These are phyloP conservation scores for Baeospora myosura DNA, from an alignment of 1,284 basidiomycete species.

Conservation along the genomic window DNA sequence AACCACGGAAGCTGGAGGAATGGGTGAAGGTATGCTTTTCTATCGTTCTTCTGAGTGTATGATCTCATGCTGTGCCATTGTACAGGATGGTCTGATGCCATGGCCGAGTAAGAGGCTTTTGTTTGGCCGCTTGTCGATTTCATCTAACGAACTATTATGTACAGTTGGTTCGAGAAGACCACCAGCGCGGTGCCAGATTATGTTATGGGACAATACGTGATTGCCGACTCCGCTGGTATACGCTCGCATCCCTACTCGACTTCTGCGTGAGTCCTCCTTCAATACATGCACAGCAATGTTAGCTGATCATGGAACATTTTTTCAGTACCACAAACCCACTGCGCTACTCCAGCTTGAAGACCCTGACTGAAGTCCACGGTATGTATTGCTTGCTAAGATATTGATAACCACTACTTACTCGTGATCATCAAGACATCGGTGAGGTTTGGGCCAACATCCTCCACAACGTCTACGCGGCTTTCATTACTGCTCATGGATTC, in stretches of 20 bases:
- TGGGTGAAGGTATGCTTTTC: constrained; percentile 10
- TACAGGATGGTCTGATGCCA: constrained; percentile 3
- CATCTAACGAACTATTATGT: background rate
- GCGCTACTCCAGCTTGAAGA: constrained; percentile 29
- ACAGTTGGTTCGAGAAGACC: background rate
- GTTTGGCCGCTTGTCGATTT: too few species aligned
- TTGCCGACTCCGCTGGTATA: constrained; percentile 25
- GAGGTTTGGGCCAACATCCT: constrained; percentile 48
- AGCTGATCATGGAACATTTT: background rate
- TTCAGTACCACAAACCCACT: constrained; percentile 26
- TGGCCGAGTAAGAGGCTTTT: constrained; percentile 2
- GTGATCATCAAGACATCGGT: constrained; percentile 18
- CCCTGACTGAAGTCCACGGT: constrained; percentile 35
- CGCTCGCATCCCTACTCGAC: constrained; percentile 35
- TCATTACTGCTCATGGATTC: constrained; percentile 35
- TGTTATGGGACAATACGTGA: constrained; percentile 14
- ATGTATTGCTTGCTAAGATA: constrained; percentile 7
- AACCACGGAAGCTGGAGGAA: constrained; percentile 9
- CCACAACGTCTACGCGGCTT: constrained; percentile 41
- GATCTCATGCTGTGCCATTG: background rate
- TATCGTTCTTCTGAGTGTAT: background rate
- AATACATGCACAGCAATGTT: background rate
- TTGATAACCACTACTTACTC: constrained; percentile 22
- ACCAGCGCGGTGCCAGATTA: background rate
- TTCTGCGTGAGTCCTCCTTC: constrained; percentile 15